Evolutionary conservation across 345 rosid species (phyloP).

Genomic region (Populus deltoides): DNA sequence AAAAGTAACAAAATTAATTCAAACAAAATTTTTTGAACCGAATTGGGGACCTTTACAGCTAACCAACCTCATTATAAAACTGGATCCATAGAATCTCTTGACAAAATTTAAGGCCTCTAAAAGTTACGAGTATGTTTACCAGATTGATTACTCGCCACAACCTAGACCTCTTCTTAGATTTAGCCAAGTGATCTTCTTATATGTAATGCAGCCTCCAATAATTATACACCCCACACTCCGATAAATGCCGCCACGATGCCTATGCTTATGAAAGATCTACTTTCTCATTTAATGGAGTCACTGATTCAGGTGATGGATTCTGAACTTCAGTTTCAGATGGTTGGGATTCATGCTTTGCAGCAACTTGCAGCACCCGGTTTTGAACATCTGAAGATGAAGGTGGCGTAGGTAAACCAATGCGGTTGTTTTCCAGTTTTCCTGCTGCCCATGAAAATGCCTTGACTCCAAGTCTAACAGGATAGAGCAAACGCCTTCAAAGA

Average conservation of each 20-base stretch:
- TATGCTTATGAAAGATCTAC: conserved; percentile 60
- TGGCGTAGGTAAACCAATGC: conserved; percentile 80
- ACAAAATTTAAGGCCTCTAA: too few species aligned
- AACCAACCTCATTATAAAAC: too few species aligned
- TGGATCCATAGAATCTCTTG: too few species aligned
- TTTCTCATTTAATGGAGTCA: conserved; percentile 29
- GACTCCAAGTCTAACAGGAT: conserved; percentile 66
- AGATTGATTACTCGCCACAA: too few species aligned
- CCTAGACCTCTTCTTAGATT: too few species aligned
- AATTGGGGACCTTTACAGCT: too few species aligned
- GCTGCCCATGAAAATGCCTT: conserved; percentile 84
- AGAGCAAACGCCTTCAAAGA: conserved; percentile 48
- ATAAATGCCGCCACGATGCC: neutral
- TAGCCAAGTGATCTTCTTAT: too few species aligned
- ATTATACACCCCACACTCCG: neutral
- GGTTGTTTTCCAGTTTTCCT: conserved; percentile 77
- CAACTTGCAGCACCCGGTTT: conserved; percentile 81
- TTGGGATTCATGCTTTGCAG: conserved; percentile 87
- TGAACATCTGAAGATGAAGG: conserved; percentile 85
- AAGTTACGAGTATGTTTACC: too few species aligned
- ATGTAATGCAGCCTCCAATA: too few species aligned
- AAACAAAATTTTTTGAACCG: too few species aligned
- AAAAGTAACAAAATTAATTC: too few species aligned
- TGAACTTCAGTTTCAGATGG: conserved; percentile 56
- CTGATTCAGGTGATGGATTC: conserved; percentile 39